Evolutionary conservation across 106 monocot genomes (phyloP).

Genomic region (Allium fistulosum): DNA sequence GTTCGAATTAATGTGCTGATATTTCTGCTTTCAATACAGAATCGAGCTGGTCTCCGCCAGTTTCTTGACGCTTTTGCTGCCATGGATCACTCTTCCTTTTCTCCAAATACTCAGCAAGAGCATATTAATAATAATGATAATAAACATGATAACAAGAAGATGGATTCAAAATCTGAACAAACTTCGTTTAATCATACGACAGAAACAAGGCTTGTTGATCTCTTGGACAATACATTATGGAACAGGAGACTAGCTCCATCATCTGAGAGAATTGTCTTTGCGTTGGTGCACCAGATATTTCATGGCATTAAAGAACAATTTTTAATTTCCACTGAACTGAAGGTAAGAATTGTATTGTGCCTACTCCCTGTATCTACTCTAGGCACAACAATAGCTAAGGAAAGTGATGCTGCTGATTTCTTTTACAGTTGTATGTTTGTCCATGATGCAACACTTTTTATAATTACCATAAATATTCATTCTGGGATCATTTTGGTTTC

Average conservation of each 20-base stretch:
- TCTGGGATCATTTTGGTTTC: not conserved
- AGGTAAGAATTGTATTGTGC: conserved; percentile 28
- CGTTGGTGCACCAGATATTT: conserved; percentile 83
- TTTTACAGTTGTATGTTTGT: not conserved
- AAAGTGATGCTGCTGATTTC: not conserved
- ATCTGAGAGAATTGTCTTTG: conserved; percentile 89
- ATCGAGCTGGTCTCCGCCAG: conserved; percentile 83
- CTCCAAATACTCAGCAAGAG: too few species aligned
- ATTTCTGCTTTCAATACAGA: conserved; percentile 25
- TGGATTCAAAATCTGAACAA: conserved; percentile 42
- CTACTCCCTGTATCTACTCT: not conserved
- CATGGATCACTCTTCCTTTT: conserved; percentile 27
- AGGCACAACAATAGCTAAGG: not conserved
- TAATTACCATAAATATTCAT: too few species aligned
- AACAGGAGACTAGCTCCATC: conserved; percentile 81
- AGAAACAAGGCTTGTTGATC: conserved; percentile 79
- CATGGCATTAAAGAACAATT: conserved; percentile 91
- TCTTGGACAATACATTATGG: conserved; percentile 88
- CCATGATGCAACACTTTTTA: not conserved
- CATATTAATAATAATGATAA: conserved; percentile 18
- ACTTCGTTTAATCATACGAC: conserved; percentile 29
- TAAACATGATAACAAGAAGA: conserved; percentile 33
- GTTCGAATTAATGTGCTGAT: not conserved
- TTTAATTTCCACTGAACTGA: conserved; percentile 68
- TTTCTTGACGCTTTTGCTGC: conserved; percentile 77